phyloP scores from a whole-genome alignment of 2,329 filamentous ascomycete genomes.

The Talaromyces atroroseus region DNA sequence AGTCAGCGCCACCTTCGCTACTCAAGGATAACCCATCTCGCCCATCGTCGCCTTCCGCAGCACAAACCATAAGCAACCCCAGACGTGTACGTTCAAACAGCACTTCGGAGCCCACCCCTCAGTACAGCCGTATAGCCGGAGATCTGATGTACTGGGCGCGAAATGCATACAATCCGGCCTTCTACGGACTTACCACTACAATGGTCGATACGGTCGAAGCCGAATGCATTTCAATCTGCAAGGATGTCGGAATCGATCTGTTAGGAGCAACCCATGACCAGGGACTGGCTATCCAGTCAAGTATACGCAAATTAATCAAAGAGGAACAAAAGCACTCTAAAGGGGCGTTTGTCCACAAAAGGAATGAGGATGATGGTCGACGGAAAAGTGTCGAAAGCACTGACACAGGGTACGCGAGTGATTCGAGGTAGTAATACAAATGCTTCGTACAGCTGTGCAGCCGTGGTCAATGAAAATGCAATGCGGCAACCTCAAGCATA shows the following conservation, averaged over 20 bases:
- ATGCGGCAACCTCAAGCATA: neutral
- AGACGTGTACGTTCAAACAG: conserved; percentile 19
- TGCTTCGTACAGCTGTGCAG: neutral
- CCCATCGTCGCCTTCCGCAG: conserved; percentile 9
- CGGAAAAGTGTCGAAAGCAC: conserved; percentile 31
- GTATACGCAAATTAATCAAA: conserved; percentile 18
- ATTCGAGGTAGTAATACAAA: conserved; percentile 1
- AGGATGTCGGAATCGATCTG: conserved; percentile 31
- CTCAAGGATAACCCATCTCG: conserved; percentile 15
- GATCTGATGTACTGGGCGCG: conserved; percentile 42
- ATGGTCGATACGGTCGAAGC: conserved; percentile 35
- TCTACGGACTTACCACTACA: conserved; percentile 35
- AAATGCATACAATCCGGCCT: conserved; percentile 40
- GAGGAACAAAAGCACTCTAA: conserved; percentile 18
- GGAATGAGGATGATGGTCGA: conserved; percentile 7
- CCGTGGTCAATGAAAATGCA: neutral
- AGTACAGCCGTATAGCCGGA: conserved; percentile 34
- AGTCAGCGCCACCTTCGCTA: conserved; percentile 18
- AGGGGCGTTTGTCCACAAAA: conserved; percentile 10
- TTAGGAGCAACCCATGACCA: conserved; percentile 24
- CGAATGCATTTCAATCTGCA: conserved; percentile 33
- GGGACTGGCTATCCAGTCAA: conserved; percentile 20
- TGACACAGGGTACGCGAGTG: conserved; percentile 37
- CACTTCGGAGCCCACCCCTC: conserved; percentile 21
- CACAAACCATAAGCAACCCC: conserved; percentile 3